phyloP scores from a whole-genome alignment of 768 basidiomycete species.

The Guyanaporus albipodus region DNA sequence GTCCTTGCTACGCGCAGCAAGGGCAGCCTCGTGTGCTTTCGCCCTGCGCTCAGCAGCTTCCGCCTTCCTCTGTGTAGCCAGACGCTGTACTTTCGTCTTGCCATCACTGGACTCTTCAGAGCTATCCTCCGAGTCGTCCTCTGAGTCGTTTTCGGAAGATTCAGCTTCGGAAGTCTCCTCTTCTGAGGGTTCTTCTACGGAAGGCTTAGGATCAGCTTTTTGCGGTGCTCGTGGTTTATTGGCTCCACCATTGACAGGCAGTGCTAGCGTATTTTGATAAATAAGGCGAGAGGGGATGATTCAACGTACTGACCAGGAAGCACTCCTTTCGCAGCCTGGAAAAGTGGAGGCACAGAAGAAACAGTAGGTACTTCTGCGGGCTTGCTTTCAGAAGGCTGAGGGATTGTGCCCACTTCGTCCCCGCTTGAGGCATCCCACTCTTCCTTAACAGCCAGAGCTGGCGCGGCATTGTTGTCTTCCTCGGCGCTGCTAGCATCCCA shows the following conservation, averaged over 20 bases:
- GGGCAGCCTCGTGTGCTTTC: slow-evolving; percentile 78
- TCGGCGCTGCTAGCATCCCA: slow-evolving; percentile 52
- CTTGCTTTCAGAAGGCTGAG: slow-evolving; percentile 15
- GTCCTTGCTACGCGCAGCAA: slow-evolving; percentile 84
- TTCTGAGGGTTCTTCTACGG: slow-evolving; percentile 25
- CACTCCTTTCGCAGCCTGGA: slow-evolving; percentile 4
- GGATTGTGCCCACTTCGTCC: slow-evolving; percentile 39
- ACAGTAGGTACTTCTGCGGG: slow-evolving; percentile 6
- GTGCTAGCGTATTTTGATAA: slow-evolving; percentile 1
- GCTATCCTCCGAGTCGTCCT: slow-evolving; percentile 45
- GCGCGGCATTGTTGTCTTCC: slow-evolving; percentile 29
- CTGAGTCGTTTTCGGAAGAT: slow-evolving; percentile 45
- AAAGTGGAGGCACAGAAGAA: not conserved
- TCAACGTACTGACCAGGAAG: slow-evolving; percentile 9
- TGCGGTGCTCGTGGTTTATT: slow-evolving; percentile 23
- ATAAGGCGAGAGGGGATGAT: not conserved
- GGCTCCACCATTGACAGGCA: slow-evolving; percentile 4
- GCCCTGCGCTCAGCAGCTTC: slow-evolving; percentile 79
- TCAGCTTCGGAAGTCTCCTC: slow-evolving; percentile 41
- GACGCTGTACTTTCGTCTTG: slow-evolving; percentile 61
- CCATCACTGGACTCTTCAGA: slow-evolving; percentile 54
- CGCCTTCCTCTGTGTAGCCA: slow-evolving; percentile 69
- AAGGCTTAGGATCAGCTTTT: slow-evolving; percentile 26
- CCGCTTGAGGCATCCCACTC: slow-evolving; percentile 71
- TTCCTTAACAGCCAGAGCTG: slow-evolving; percentile 41